Evolutionary conservation across 352 stramenopile species (phyloP), one percentile per base, ranked within the genome.

Genomic region (Pythium utonaiense): DNA sequence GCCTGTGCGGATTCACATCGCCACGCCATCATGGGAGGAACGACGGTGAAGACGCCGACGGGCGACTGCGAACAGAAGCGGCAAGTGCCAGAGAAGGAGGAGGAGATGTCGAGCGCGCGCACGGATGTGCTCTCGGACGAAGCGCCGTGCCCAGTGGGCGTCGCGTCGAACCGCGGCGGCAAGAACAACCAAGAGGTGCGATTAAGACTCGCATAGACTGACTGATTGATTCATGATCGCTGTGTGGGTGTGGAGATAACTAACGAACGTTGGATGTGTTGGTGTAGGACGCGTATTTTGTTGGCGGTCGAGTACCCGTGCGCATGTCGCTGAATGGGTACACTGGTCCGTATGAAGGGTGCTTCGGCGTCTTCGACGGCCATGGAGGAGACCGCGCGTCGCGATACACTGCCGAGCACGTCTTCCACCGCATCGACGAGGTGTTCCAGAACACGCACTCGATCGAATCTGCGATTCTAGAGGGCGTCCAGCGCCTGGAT

Each of bases 301-400:
- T 95, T 41, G 85, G 85, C 31, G 80, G 80, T 25, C 87, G 80
- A 22, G 58, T 69, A 3, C 66, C 76, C 2, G 56, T 77, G 50
- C 77, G 85, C 19, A 67, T 92, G 57, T 93, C 85, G 36, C 70
- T 95, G 16, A 95, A 95, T 57, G 85, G 85, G 9, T 93, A 90
- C 67, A 70, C 78, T 1, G 77, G 72, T 16, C 58, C 69, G 0
- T 78, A 77, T 17, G 72, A 72, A 48, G 85, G 83, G 27, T 93
- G 79, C 57, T 95, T 91, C 61, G 85, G 85, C 36, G 73, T 95
- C 27, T 95, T 95, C 59, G 85, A 95, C 52, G 85, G 85, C 56
- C 85, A 95, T 53, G 78, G 81, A 10, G 81, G 85, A 45, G 83
- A 92, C 63, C 81, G 83, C 56, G 85, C 85, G 45, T 89, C 85